phyloP scores from a whole-genome alignment of 805 yeast genomes.

The Ogataea naganishii region DNA sequence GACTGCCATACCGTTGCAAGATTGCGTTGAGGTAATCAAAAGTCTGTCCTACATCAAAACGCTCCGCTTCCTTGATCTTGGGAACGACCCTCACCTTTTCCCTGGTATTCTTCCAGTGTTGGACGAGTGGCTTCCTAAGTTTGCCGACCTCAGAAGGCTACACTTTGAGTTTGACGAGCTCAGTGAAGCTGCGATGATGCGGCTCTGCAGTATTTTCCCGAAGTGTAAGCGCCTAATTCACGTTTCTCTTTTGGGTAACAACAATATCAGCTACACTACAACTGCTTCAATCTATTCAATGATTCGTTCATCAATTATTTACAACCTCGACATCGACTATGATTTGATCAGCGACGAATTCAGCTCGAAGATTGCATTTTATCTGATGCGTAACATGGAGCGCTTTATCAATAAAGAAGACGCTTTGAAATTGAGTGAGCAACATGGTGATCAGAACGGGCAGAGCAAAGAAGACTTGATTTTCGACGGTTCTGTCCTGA shows the following conservation, averaged over 20 bases:
- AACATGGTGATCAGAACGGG: background rate
- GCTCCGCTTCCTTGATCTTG: conserved; percentile 42
- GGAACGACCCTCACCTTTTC: conserved; percentile 42
- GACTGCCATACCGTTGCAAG: conserved; percentile 31
- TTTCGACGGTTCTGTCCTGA: conserved; percentile 67
- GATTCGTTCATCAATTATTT: conserved; percentile 38
- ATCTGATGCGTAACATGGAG: conserved; percentile 51
- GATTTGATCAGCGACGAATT: conserved; percentile 43
- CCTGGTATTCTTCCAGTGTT: conserved; percentile 40
- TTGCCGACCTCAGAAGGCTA: conserved; percentile 35
- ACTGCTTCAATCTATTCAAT: conserved; percentile 44
- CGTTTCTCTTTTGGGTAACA: conserved; percentile 46
- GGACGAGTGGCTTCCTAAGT: conserved; percentile 35
- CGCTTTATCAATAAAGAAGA: conserved; percentile 26
- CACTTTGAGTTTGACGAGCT: conserved; percentile 49
- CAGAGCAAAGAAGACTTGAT: conserved; percentile 46
- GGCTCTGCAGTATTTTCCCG: conserved; percentile 39
- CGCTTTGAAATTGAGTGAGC: conserved; percentile 9
- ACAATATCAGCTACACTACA: conserved; percentile 31
- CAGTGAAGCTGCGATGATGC: conserved; percentile 35
- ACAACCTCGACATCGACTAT: conserved; percentile 45
- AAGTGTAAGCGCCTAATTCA: conserved; percentile 39
- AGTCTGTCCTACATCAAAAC: conserved; percentile 29
- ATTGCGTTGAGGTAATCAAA: conserved; percentile 30
- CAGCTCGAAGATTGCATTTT: conserved; percentile 45